phyloP scores from a whole-genome alignment of 2,329 filamentous ascomycete species.

The Penicillium brasilianum region DNA sequence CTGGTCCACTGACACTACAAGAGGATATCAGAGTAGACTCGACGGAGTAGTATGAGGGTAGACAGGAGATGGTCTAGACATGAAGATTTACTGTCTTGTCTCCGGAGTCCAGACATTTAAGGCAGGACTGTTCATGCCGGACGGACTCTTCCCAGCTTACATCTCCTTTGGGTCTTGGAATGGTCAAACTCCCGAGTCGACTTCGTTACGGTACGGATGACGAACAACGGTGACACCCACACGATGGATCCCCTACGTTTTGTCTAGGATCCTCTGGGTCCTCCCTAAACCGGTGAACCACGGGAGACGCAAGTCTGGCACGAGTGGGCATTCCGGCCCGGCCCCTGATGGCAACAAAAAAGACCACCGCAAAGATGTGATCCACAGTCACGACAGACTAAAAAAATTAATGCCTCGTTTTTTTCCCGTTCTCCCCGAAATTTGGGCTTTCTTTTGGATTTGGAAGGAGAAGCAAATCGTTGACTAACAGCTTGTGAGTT shows the following conservation, averaged over 20 bases:
- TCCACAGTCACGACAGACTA: slow-evolving; percentile 4
- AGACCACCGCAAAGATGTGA: background rate
- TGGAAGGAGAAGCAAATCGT: background rate
- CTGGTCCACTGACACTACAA: background rate
- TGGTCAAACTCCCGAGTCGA: background rate
- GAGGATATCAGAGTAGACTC: background rate
- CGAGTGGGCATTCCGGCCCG: slow-evolving; percentile 6
- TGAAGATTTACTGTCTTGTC: background rate
- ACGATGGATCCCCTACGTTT: background rate
- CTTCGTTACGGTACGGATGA: background rate
- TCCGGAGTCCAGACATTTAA: background rate
- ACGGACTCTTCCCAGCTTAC: background rate
- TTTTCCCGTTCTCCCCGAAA: background rate
- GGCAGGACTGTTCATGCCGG: background rate
- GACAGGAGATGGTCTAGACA: background rate
- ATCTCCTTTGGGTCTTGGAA: background rate
- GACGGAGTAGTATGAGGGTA: background rate
- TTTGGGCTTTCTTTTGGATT: background rate
- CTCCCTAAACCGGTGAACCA: background rate
- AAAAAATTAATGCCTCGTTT: background rate
- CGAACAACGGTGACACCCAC: background rate
- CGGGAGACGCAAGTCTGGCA: slow-evolving; percentile 10
- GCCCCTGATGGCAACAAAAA: background rate
- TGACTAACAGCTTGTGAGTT: background rate
- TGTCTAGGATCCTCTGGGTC: too few relatives aligned